Percentiles rank a stretch among this genome's conserved stretches.
These are phyloP conservation scores for Nemania serpens DNA, from an alignment of 2,329 filamentous ascomycete species.

Conservation along the genomic window DNA sequence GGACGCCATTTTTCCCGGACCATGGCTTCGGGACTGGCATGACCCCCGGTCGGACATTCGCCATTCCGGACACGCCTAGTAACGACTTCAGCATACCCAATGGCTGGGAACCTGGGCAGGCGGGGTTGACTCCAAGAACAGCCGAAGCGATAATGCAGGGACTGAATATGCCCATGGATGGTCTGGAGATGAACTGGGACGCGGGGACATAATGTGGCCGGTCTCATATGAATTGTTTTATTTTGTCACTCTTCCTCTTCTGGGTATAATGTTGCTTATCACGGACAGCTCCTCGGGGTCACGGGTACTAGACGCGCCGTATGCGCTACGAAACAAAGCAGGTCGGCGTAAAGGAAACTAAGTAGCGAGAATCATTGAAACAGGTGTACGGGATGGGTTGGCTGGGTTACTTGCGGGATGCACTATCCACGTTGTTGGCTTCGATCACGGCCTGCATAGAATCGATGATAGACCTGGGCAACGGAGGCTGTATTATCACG, in stretches of 20 bases:
- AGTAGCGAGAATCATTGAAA: background rate
- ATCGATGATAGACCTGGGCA: background rate
- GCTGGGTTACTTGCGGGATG: background rate
- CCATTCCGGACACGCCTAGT: constrained; percentile 45
- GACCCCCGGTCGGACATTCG: constrained; percentile 43
- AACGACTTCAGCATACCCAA: constrained; percentile 49
- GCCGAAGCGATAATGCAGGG: constrained; percentile 60
- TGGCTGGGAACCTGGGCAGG: constrained; percentile 51
- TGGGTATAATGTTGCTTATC: background rate
- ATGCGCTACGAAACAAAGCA: constrained; percentile 1
- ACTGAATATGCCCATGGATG: constrained; percentile 61
- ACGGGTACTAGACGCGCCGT: background rate
- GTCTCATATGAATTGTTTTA: background rate
- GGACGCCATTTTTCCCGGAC: constrained; percentile 48
- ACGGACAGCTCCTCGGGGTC: background rate
- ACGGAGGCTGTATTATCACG: constrained; percentile 9
- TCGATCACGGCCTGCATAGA: constrained; percentile 3
- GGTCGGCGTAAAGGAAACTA: constrained; percentile 1
- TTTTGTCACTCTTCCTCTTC: background rate
- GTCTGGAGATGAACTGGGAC: constrained; percentile 61
- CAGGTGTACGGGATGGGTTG: background rate
- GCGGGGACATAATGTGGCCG: constrained; percentile 30
- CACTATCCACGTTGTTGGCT: background rate
- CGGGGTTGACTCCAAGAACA: constrained; percentile 58
- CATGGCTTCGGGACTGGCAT: constrained; percentile 45